Conservation (phyloP, 768 basidiomycete genomes). For the Phylloporus rhodoxanthus region DNA sequence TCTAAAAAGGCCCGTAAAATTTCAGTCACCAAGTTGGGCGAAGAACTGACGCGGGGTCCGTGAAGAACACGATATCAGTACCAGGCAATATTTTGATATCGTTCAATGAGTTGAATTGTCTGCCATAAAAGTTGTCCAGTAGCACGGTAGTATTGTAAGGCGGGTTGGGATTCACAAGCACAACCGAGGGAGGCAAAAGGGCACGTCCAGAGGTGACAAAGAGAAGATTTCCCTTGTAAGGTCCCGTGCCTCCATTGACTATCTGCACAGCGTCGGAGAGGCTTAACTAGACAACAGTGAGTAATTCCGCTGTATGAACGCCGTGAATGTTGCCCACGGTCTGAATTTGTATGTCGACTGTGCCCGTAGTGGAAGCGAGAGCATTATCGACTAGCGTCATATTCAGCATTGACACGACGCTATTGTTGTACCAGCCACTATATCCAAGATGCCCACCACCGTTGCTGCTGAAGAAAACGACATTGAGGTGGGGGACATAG, state of each 20-base stretch:
- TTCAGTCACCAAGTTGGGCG: neutral
- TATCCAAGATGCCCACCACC: constrained; percentile 49
- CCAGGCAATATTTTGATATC: constrained; percentile 69
- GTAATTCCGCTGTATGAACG: neutral
- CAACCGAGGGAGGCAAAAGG: constrained; percentile 53
- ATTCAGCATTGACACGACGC: constrained; percentile 55
- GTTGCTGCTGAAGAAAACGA: constrained; percentile 68
- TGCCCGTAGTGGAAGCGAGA: constrained; percentile 29
- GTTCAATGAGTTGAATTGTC: constrained; percentile 79
- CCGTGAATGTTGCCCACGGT: constrained; percentile 23
- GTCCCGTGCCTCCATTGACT: constrained; percentile 66
- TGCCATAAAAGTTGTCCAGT: constrained; percentile 72
- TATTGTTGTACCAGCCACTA: constrained; percentile 58
- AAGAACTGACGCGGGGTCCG: constrained; percentile 54
- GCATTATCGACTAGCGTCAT: constrained; percentile 50
- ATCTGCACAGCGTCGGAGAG: constrained; percentile 57
- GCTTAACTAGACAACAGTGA: constrained; percentile 40
- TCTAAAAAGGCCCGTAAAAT: constrained; percentile 28
- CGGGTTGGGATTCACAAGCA: constrained; percentile 54
- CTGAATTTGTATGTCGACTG: constrained; percentile 47
- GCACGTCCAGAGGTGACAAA: constrained; percentile 65
- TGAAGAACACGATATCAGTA: constrained; percentile 68
- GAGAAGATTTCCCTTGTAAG: constrained; percentile 51
- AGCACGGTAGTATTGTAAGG: constrained; percentile 66
- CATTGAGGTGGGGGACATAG: constrained; percentile 59